These are phyloP conservation scores for Suhomyces chickasaworum DNA, from an alignment of 1,139 yeast genomes.

Conservation along the genomic window DNA sequence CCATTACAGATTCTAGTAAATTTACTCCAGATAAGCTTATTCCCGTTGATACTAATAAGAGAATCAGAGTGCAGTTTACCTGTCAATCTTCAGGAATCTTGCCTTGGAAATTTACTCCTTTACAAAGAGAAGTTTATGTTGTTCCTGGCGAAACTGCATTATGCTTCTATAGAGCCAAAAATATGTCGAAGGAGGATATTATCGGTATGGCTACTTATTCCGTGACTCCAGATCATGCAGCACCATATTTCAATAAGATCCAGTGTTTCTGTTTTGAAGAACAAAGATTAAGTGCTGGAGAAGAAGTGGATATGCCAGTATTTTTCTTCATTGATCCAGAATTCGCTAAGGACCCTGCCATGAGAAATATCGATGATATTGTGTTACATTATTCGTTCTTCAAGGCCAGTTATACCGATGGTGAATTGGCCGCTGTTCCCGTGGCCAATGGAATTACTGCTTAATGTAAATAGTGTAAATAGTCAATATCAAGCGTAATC, in stretches of 20 bases:
- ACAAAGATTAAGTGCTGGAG: slow-evolving; percentile 90
- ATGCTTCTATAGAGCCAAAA: slow-evolving; percentile 93
- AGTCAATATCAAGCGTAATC: too few species aligned
- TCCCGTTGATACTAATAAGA: slow-evolving; percentile 84
- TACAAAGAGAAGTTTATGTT: slow-evolving; percentile 89
- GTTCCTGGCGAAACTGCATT: slow-evolving; percentile 98
- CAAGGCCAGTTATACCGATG: slow-evolving; percentile 57
- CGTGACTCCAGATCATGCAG: slow-evolving; percentile 94
- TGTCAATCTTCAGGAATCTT: slow-evolving; percentile 88
- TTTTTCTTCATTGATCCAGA: slow-evolving; percentile 98
- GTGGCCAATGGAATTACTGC: slow-evolving; percentile 1
- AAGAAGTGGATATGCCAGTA: slow-evolving; percentile 98
- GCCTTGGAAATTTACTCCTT: slow-evolving; percentile 96
- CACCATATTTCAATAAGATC: slow-evolving; percentile 93
- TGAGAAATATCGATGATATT: slow-evolving; percentile 88
- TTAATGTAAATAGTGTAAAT: slow-evolving; percentile 3
- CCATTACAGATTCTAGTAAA: slow-evolving; percentile 78
- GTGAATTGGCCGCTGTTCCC: slow-evolving; percentile 44
- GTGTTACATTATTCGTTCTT: slow-evolving; percentile 93
- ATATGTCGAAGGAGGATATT: slow-evolving; percentile 81
- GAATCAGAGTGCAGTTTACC: slow-evolving; percentile 82
- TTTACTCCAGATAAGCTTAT: slow-evolving; percentile 86
- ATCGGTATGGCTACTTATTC: slow-evolving; percentile 98
- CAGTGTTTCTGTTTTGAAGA: slow-evolving; percentile 99
- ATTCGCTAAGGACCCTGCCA: slow-evolving; percentile 89